phyloP scores from a whole-genome alignment of 1,139 yeast species.

The Yamadazyma triangularis region DNA sequence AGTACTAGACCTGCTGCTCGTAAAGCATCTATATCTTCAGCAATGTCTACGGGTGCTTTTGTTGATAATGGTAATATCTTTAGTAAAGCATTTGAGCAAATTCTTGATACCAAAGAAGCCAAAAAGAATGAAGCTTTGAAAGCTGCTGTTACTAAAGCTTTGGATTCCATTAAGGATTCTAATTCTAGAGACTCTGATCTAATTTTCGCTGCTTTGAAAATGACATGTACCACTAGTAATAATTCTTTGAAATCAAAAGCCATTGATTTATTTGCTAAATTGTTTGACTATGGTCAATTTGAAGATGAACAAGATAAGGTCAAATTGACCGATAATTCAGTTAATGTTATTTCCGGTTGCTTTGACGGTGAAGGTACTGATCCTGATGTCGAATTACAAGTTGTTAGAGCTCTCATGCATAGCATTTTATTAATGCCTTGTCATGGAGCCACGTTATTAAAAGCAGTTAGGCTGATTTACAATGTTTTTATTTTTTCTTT shows the following conservation, averaged over 20 bases:
- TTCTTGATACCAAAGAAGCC: slow-evolving; percentile 34
- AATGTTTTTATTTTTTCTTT: slow-evolving; percentile 85
- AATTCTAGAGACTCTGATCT: slow-evolving; percentile 31
- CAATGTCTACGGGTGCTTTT: slow-evolving; percentile 20
- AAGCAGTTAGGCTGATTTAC: slow-evolving; percentile 90
- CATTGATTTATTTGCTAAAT: slow-evolving; percentile 41
- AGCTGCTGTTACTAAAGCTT: slow-evolving; percentile 29
- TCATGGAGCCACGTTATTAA: slow-evolving; percentile 84
- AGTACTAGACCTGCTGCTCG: slow-evolving; percentile 11
- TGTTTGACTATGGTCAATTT: slow-evolving; percentile 41
- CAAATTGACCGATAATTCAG: slow-evolving; percentile 74
- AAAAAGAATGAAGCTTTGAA: slow-evolving; percentile 35
- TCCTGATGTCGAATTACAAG: slow-evolving; percentile 83
- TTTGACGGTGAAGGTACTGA: slow-evolving; percentile 93
- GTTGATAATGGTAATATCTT: slow-evolving; percentile 38
- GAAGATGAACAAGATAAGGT: slow-evolving; percentile 40
- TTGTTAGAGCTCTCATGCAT: slow-evolving; percentile 85
- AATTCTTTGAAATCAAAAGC: slow-evolving; percentile 35
- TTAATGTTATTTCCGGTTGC: slow-evolving; percentile 78
- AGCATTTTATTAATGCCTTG: slow-evolving; percentile 81
- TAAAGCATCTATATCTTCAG: slow-evolving; percentile 19
- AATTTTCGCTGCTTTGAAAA: slow-evolving; percentile 37
- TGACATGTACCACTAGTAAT: slow-evolving; percentile 32
- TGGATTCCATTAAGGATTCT: slow-evolving; percentile 28
- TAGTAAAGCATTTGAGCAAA: slow-evolving; percentile 34